phyloP scores from a whole-genome alignment of 179 eudicot genomes.

The Corrigiola litoralis region DNA sequence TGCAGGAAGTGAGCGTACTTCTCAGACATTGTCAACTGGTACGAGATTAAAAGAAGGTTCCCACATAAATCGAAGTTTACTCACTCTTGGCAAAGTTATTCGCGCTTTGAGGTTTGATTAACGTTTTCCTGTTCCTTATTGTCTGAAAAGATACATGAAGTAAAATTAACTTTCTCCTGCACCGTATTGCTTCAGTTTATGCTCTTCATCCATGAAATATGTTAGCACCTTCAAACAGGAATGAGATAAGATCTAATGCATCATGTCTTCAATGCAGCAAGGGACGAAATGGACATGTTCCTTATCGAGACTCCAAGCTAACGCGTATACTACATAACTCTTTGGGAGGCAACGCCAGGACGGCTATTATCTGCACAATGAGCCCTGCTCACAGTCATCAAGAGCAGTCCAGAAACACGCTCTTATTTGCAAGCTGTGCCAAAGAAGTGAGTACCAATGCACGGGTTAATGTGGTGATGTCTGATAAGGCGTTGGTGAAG shows the following conservation, averaged over 20 bases:
- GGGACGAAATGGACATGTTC: conserved; percentile 61
- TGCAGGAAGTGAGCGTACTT: conserved; percentile 96
- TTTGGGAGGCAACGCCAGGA: conserved; percentile 79
- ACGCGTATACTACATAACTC: conserved; percentile 80
- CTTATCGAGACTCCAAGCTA: conserved; percentile 79
- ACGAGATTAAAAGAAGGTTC: conserved; percentile 79
- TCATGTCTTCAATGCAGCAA: conserved; percentile 39
- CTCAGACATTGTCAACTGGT: conserved; percentile 75
- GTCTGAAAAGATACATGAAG: too few relatives aligned
- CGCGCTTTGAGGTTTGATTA: conserved; percentile 62
- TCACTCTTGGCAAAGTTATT: conserved; percentile 84
- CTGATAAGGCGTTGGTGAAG: conserved; percentile 75
- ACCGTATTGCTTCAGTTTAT: neutral
- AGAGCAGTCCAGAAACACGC: conserved; percentile 77
- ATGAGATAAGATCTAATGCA: neutral
- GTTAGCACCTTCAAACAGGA: neutral
- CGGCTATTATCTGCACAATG: conserved; percentile 79
- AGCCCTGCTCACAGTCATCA: conserved; percentile 75
- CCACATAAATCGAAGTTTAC: conserved; percentile 86
- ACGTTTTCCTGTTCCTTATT: too few relatives aligned
- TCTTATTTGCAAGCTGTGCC: conserved; percentile 73
- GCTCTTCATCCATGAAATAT: neutral
- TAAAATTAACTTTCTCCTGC: neutral
- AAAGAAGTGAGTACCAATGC: conserved; percentile 67
- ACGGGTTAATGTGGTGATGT: conserved; percentile 62